These are phyloP conservation scores for Pythium dissotocum DNA, from an alignment of 352 stramenopile species.

Conservation along the genomic window DNA sequence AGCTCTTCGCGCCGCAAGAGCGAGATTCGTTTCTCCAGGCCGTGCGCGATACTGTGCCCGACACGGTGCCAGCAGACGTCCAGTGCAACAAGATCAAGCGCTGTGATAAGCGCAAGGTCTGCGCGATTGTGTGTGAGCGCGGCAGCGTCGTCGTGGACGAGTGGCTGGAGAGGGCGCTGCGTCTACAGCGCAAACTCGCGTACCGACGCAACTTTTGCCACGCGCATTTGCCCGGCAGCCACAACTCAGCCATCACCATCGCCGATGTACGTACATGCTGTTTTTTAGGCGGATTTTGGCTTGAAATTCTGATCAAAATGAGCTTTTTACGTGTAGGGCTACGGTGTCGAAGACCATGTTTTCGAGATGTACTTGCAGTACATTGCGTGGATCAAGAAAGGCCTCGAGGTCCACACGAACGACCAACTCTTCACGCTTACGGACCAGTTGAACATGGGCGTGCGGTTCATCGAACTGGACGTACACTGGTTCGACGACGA, in stretches of 20 bases:
- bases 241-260: slow-evolving; percentile 69
- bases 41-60: slow-evolving; percentile 46
- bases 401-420: slow-evolving; percentile 61
- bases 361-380: slow-evolving; percentile 63
- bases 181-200: slow-evolving; percentile 44
- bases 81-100: slow-evolving; percentile 48
- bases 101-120: slow-evolving; percentile 54
- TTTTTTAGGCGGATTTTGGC: not conserved
- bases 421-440: slow-evolving; percentile 70
- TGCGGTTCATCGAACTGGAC: slow-evolving; percentile 69
- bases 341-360: slow-evolving; percentile 66
- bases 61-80: slow-evolving; percentile 63
- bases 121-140: slow-evolving; percentile 51
- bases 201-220: slow-evolving; percentile 57
- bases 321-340: slow-evolving; percentile 35
- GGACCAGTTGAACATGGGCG: slow-evolving; percentile 64
- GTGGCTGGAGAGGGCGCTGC: slow-evolving; percentile 39
- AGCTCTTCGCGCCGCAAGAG: slow-evolving; percentile 17
- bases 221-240: slow-evolving; percentile 52
- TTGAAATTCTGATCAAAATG: not conserved
- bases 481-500: slow-evolving; percentile 72
- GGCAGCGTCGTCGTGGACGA: slow-evolving; percentile 44
- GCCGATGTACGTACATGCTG: slow-evolving; percentile 35
- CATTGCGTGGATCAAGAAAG: slow-evolving; percentile 55
- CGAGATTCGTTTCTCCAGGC: slow-evolving; percentile 36